Base-by-base conservation (phyloP, 768 basidiomycete genomes). In the Rhizopogon roseolus region DNA sequence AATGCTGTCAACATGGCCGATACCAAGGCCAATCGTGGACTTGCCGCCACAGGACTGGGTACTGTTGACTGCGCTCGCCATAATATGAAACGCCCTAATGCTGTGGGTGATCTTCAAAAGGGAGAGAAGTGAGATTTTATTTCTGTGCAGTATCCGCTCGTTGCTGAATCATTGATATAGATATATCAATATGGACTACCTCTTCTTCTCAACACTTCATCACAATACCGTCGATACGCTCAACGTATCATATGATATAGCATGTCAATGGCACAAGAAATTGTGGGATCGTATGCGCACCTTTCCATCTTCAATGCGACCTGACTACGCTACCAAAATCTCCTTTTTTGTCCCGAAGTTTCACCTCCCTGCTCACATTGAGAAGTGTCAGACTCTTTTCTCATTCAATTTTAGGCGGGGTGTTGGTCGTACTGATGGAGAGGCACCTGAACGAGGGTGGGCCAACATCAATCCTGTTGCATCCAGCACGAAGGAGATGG, bases 361-460 rank as follows among this genome's bases (percentile, higher is more conserved):
- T 56, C 75, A 76, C 34, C 57, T 73, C 28, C 57, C 62, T n/a
- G 68, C 55, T 0, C 75, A 76, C 52, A 62, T 58, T 0, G 13
- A 56, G 0, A 5, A 37, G 6, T 73, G 72, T 50, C 66, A 65
- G 11, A 49, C 44, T 1, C 49, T 51, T 4, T 73, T 62, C 54
- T 67, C 60, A 10, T 50, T 76, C 16, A 68, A 64, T 22, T 66
- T 66, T 49, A 50, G 52, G 14, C 32, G 53, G 0, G 64, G 70
- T 7, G 58, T 59, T n/a, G 70, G 68, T 7, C 60, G 62, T 1
- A 64, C 58, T 0, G 71, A 74, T 58, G 71, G 73, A 0, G 71
- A 77, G 50, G 68, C 62, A 0, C 58, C 71, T 0, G 76, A 78
- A 50, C 57, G 60, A 1, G 54, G 49, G 0, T 77, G 76, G 76